Evolutionary conservation across 2,329 filamentous ascomycete genomes (phyloP), one percentile per base, ranked within the genome.

Genomic region (Apiospora saccharicola): DNA sequence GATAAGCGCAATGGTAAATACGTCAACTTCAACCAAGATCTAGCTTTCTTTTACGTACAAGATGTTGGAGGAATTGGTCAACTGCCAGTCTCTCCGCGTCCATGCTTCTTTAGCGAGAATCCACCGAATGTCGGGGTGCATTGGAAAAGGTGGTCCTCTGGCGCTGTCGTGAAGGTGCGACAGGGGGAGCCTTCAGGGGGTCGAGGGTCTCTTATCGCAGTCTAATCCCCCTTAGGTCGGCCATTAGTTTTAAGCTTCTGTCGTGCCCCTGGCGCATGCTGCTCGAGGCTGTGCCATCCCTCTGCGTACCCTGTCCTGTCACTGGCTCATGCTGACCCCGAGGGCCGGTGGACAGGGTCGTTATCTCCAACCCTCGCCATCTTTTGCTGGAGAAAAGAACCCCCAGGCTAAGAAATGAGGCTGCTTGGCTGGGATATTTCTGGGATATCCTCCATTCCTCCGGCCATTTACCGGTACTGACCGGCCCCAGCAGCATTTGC

Each of bases 211-310:
- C 57, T 64, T 64, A 64, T 64, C 57, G 34, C 57, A 22, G 57
- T 19, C 57, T 41, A 64, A 64, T 19, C 53, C 53, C 7, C 30
- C 5, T 34, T 57, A 57, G 30, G 53, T 2, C 26, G 26, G 14
- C 51, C 16, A n/a, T n/a, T 61, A 30, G 53, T n/a, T 64, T 64
- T 64, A 64, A 64, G 57, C 57, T 64, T 64, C 57, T 64, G 10
- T 64, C 22, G 22, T 13, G 7, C 34, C 57, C 30, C 19, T 37
- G 34, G 30, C n/a, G 51, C 51, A 41, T 41, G 8, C 26, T 30
- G 26, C 26, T 30, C 26, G 26, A 49, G 47, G 22, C 7, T 22
- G 19, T 49, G 47, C 53, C 26, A 57, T 30, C 51, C 16, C 49
- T 2, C 49, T 51, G n/a, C 51, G 16, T 24, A 16, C 51, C 51